phyloP scores from a whole-genome alignment of 257 asterid genomes.

The Solanum commersonii region DNA sequence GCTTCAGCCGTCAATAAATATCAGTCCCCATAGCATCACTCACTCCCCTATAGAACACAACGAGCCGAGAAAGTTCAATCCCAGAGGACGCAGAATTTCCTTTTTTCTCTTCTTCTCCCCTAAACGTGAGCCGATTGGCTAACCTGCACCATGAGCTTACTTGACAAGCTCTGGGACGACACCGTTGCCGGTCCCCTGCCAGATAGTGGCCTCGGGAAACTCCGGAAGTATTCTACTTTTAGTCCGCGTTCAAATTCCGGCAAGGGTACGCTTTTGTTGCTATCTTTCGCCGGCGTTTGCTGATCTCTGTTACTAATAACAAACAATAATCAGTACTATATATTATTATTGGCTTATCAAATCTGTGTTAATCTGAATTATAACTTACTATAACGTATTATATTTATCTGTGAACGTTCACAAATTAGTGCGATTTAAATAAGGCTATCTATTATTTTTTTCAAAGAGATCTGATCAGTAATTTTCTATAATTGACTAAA shows the following conservation, averaged over 20 bases:
- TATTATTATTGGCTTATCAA: not conserved
- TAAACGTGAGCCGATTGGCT: not conserved
- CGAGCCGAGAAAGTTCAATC: not conserved
- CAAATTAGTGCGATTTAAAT: not conserved
- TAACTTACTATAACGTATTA: not conserved
- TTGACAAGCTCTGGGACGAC: conserved; percentile 90
- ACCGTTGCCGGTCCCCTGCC: conserved; percentile 90
- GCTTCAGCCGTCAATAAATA: conserved; percentile 32
- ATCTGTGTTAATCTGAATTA: not conserved
- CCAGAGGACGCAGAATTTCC: not conserved
- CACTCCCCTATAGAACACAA: not conserved
- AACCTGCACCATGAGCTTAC: conserved; percentile 52
- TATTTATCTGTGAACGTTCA: not conserved
- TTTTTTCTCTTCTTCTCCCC: not conserved
- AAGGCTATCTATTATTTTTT: not conserved
- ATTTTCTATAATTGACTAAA: not conserved
- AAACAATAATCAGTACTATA: not conserved
- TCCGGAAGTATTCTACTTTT: conserved; percentile 58
- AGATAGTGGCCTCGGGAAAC: conserved; percentile 79
- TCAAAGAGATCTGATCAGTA: not conserved
- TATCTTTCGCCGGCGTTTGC: conserved; percentile 11
- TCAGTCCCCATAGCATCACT: not conserved
- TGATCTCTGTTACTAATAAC: not conserved
- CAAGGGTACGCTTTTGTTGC: conserved; percentile 60
- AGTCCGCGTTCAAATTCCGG: conserved; percentile 46